Conservation (phyloP, 2,329 filamentous ascomycete species). For the Ploettnerulaceae sp. region DNA sequence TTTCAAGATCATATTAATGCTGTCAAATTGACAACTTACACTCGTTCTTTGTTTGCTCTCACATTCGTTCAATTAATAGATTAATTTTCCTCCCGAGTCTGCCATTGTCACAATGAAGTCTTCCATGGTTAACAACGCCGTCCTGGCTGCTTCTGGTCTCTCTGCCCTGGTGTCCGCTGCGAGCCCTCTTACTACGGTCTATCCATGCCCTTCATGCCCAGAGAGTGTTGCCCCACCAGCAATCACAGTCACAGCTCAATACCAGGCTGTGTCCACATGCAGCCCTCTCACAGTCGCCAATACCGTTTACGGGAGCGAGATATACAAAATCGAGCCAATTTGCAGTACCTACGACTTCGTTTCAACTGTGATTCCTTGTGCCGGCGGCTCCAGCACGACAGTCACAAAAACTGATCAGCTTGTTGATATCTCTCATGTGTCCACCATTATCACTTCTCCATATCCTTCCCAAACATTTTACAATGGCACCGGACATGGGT, state of each 20-base stretch:
- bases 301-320: neutral
- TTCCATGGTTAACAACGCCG: neutral
- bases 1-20: constrained; percentile 3
- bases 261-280: constrained; percentile 16
- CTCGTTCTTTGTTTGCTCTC: neutral
- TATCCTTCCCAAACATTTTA: constrained; percentile 7
- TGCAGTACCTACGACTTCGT: constrained; percentile 11
- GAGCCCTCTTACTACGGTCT: constrained; percentile 8
- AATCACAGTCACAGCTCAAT: constrained; percentile 16
- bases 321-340: constrained; percentile 1
- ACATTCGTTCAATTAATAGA: constrained; percentile 1
- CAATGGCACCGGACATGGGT: constrained; percentile 1
- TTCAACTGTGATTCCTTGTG: constrained; percentile 15
- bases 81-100: neutral
- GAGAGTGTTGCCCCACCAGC: neutral
- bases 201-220: constrained; percentile 15
- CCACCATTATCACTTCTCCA: constrained; percentile 6
- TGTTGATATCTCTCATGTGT: constrained; percentile 1
- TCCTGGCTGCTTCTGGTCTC: neutral
- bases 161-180: constrained; percentile 1
- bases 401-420: constrained; percentile 15
- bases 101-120: constrained; percentile 2
- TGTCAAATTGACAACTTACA: constrained; percentile 1
- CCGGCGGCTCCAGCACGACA: constrained; percentile 1
- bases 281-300: neutral